phyloP scores from a whole-genome alignment of 2,329 filamentous ascomycete species.

The Colletotrichum coccodes region DNA sequence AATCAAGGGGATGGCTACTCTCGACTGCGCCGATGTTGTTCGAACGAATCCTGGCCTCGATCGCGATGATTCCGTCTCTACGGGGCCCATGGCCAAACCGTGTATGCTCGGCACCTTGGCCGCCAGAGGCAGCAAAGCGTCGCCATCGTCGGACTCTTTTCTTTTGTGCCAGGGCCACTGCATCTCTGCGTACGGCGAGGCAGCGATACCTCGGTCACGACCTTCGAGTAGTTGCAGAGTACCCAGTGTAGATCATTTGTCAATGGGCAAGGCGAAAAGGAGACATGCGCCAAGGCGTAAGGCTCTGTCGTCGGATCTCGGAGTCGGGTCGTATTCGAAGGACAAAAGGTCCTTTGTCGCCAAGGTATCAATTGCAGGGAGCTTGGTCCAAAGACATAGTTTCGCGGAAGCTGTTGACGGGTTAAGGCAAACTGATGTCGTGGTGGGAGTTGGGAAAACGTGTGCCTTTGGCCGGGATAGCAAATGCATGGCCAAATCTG shows the following conservation, averaged over 20 bases:
- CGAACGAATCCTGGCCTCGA: slow-evolving; percentile 51
- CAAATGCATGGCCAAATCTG: slow-evolving; percentile 26
- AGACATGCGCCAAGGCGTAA: slow-evolving; percentile 27
- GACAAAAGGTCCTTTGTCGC: slow-evolving; percentile 17
- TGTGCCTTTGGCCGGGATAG: slow-evolving; percentile 30
- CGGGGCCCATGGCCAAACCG: slow-evolving; percentile 38
- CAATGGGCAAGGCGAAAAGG: slow-evolving; percentile 22
- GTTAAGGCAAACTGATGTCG: slow-evolving; percentile 13
- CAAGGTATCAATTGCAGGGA: slow-evolving; percentile 22
- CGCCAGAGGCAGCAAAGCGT: slow-evolving; percentile 46
- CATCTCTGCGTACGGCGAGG: slow-evolving; percentile 40
- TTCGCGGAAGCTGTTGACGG: slow-evolving; percentile 16
- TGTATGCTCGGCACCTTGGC: slow-evolving; percentile 42
- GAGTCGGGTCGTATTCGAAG: slow-evolving; percentile 3
- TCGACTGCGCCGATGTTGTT: slow-evolving; percentile 65
- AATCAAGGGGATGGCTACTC: slow-evolving; percentile 50
- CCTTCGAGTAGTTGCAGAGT: slow-evolving; percentile 20
- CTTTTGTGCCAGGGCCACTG: slow-evolving; percentile 49
- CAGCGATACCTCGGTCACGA: slow-evolving; percentile 24
- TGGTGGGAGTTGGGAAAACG: slow-evolving; percentile 29
- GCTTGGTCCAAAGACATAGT: slow-evolving; percentile 28
- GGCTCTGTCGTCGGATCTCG: slow-evolving; percentile 17
- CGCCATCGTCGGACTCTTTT: slow-evolving; percentile 43
- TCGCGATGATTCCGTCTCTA: slow-evolving; percentile 45
- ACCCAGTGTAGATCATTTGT: slow-evolving; percentile 29